These are phyloP conservation scores for Ehretia macrophylla DNA, from an alignment of 257 asterid genomes.

Conservation along the genomic window DNA sequence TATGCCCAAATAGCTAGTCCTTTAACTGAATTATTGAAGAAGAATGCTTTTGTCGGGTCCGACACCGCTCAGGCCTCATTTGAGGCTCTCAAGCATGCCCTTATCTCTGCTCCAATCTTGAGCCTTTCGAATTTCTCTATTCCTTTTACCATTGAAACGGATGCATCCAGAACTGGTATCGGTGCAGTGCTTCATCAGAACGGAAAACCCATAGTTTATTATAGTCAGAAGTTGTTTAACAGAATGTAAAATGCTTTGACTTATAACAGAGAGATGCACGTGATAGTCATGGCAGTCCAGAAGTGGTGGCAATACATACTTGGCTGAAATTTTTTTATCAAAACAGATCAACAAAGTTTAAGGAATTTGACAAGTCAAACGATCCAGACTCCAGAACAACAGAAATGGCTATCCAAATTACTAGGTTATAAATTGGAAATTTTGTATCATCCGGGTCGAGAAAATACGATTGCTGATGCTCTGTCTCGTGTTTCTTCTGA, in stretches of 20 bases:
- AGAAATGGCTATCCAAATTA: too few relatives aligned
- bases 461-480: too few relatives aligned
- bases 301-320: conserved; percentile 2
- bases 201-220: neutral
- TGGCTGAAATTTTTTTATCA: neutral
- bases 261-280: conserved; percentile 1
- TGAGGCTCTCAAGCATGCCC: neutral
- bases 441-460: neutral
- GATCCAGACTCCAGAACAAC: too few relatives aligned
- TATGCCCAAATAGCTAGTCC: neutral
- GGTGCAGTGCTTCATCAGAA: neutral
- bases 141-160: neutral
- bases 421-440: too few relatives aligned
- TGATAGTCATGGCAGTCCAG: neutral
- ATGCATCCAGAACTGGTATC: conserved; percentile 3
- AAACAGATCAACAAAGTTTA: neutral
- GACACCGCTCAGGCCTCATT: neutral
- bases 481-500: too few relatives aligned
- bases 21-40: neutral
- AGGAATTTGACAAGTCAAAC: too few relatives aligned
- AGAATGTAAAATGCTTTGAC: neutral
- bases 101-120: conserved; percentile 4
- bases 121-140: neutral
- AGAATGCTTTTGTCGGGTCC: neutral
- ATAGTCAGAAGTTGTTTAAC: neutral